Conservation (phyloP, 2,329 filamentous ascomycete genomes). For the Ceratocystis harringtonii region DNA sequence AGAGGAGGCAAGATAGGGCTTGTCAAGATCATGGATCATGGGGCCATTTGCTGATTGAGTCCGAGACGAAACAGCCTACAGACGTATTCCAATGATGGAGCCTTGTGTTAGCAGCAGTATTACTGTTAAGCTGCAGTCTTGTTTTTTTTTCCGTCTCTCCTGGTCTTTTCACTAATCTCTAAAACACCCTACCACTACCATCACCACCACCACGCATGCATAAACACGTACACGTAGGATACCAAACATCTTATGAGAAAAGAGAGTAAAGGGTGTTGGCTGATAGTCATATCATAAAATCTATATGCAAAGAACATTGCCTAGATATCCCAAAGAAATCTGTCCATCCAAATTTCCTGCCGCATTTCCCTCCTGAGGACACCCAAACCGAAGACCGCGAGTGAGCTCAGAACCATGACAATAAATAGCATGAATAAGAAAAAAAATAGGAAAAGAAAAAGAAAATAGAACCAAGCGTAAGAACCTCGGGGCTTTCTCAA, state of each 20-base stretch:
- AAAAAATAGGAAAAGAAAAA: not conserved
- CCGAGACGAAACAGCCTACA: not conserved
- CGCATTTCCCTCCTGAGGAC: not conserved
- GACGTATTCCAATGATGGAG: not conserved
- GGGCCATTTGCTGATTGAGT: not conserved
- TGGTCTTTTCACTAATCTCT: not conserved
- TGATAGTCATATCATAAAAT: constrained; percentile 10
- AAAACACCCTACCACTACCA: not conserved
- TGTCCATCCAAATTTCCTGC: constrained; percentile 2
- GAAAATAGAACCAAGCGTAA: not conserved
- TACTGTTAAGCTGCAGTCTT: too few relatives aligned
- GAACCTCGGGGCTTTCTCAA: not conserved
- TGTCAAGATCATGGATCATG: too few relatives aligned
- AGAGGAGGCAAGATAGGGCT: too few relatives aligned
- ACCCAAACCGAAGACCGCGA: not conserved
- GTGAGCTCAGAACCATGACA: not conserved
- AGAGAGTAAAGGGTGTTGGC: constrained; percentile 1
- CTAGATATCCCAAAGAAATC: constrained; percentile 2
- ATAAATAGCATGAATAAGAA: not conserved
- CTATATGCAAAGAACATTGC: constrained; percentile 8
- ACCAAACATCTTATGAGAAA: not conserved
- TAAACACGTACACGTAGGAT: not conserved
- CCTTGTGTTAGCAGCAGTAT: too few relatives aligned
- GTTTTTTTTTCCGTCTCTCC: too few relatives aligned
- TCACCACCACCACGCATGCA: not conserved